Evolutionary conservation across 192 early-diverging fungal species (phyloP).

Genomic region (Cetraspora pellucida): DNA sequence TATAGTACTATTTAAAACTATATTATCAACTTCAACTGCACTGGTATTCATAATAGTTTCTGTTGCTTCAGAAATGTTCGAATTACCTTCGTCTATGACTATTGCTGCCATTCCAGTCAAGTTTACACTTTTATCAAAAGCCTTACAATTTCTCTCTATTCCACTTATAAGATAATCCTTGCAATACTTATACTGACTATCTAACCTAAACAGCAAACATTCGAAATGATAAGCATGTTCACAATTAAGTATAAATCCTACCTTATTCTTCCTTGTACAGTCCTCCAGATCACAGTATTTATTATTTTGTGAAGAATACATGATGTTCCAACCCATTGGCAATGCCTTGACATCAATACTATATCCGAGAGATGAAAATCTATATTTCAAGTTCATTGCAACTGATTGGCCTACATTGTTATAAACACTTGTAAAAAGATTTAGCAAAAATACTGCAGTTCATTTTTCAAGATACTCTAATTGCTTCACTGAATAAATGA

Average conservation of each 20-base stretch:
- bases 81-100: not conserved
- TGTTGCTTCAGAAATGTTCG: not conserved
- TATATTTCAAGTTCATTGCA: not conserved
- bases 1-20: too few relatives aligned
- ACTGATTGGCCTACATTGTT: too few relatives aligned
- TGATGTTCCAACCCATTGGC: not conserved
- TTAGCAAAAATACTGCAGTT: not conserved
- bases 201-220: not conserved
- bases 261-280: too few relatives aligned
- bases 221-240: conserved; percentile 4
- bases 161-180: not conserved
- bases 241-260: not conserved
- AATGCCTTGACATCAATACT: not conserved
- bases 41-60: too few relatives aligned
- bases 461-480: not conserved
- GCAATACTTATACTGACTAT: not conserved
- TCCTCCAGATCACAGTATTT: too few relatives aligned
- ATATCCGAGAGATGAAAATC: not conserved
- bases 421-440: too few relatives aligned
- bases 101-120: not conserved
- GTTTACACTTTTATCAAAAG: not conserved
- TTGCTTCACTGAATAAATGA: too few relatives aligned
- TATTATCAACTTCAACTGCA: too few relatives aligned
- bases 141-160: not conserved
- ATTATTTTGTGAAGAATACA: not conserved